Conservation (phyloP, 108 stramenopile genomes). For the Asterionellopsis glacialis region DNA sequence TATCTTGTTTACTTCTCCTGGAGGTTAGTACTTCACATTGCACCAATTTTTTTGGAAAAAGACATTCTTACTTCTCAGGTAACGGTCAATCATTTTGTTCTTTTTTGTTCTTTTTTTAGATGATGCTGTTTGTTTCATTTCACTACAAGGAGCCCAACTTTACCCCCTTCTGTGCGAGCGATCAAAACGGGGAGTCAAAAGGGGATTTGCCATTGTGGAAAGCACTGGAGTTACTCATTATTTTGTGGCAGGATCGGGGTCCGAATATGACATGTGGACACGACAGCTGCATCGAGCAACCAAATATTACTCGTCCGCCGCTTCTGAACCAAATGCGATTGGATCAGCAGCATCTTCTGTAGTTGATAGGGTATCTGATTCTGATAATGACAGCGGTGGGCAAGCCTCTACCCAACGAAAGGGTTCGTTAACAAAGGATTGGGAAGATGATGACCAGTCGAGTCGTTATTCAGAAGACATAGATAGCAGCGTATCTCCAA, state of each 20-base stretch:
- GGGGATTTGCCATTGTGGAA: conserved; percentile 43
- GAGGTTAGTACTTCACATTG: conserved; percentile 16
- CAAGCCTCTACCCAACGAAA: neutral
- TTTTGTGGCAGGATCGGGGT: conserved; percentile 24
- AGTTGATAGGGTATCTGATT: neutral
- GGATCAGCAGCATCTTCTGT: neutral
- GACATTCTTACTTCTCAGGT: conserved; percentile 13
- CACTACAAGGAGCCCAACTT: conserved; percentile 39
- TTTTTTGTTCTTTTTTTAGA: conserved; percentile 24
- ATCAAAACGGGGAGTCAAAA: conserved; percentile 35
- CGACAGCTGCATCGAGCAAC: conserved; percentile 12
- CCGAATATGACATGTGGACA: conserved; percentile 35
- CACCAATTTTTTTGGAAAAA: neutral
- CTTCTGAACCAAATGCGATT: neutral
- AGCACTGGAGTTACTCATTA: conserved; percentile 22
- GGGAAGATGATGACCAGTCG: neutral
- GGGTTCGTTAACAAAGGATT: neutral
- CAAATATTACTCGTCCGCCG: neutral
- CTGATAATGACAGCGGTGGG: neutral
- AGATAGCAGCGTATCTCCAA: neutral
- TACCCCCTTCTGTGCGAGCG: conserved; percentile 41
- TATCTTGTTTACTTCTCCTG: conserved; percentile 38
- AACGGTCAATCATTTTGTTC: conserved; percentile 4
- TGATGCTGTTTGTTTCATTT: conserved; percentile 46
- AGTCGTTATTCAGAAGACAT: neutral